phyloP scores from a whole-genome alignment of 2,329 filamentous ascomycete species.

The Fusarium humuli region DNA sequence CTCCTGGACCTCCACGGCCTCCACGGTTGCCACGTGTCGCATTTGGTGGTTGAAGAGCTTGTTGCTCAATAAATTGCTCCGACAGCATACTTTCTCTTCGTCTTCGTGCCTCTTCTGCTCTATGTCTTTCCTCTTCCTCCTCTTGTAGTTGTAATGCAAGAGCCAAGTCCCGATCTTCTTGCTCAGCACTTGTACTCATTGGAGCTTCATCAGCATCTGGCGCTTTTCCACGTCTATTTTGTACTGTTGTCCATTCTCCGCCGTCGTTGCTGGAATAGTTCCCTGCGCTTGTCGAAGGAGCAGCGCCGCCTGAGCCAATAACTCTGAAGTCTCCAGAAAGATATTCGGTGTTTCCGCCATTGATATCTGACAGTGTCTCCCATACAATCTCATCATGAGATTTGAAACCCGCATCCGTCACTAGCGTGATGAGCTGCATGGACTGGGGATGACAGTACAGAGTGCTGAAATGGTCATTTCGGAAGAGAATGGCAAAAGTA shows the following conservation, averaged over 20 bases:
- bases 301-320: slow-evolving; percentile 68
- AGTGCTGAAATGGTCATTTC: slow-evolving; percentile 97
- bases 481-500: slow-evolving; percentile 89
- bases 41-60: slow-evolving; percentile 57
- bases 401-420: slow-evolving; percentile 93
- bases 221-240: slow-evolving; percentile 49
- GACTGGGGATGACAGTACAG: slow-evolving; percentile 88
- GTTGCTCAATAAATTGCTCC: slow-evolving; percentile 76
- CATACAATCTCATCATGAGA: slow-evolving; percentile 92
- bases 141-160: slow-evolving; percentile 93
- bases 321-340: slow-evolving; percentile 90
- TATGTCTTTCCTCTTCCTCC: slow-evolving; percentile 85
- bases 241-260: slow-evolving; percentile 68
- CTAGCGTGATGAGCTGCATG: slow-evolving; percentile 80
- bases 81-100: slow-evolving; percentile 75
- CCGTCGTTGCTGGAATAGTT: slow-evolving; percentile 37
- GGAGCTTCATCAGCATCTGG: slow-evolving; percentile 45
- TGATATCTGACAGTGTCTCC: slow-evolving; percentile 92
- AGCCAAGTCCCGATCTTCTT: slow-evolving; percentile 89
- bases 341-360: slow-evolving; percentile 83
- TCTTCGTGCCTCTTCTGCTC: slow-evolving; percentile 71
- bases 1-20: slow-evolving; percentile 22
- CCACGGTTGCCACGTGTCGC: slow-evolving; percentile 42
- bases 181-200: slow-evolving; percentile 62
- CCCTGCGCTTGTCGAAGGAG: slow-evolving; percentile 30